phyloP scores from a whole-genome alignment of 2,329 filamentous ascomycete species.

The Diaporthe australafricana region DNA sequence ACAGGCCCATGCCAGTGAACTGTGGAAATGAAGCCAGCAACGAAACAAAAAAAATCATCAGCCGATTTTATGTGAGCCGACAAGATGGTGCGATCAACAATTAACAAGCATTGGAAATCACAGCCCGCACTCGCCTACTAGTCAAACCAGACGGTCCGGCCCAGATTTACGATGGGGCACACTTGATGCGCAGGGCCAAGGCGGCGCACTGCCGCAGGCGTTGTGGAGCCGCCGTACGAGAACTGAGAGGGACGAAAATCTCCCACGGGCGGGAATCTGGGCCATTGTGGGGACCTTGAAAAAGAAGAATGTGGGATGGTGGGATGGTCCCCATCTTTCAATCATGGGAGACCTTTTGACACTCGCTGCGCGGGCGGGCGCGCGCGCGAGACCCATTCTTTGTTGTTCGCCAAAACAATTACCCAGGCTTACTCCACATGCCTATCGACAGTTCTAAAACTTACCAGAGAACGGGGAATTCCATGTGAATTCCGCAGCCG shows the following conservation, averaged over 20 bases:
- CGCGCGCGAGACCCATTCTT: slow-evolving; percentile 6
- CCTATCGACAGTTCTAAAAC: slow-evolving; percentile 17
- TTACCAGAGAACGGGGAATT: slow-evolving; percentile 8
- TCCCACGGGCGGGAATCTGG: neutral
- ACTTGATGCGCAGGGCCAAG: neutral
- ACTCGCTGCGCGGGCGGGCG: slow-evolving; percentile 12
- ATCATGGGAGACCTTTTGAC: neutral
- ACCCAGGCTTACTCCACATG: neutral
- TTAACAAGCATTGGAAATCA: slow-evolving; percentile 23
- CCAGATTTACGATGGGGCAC: neutral
- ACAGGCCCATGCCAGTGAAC: no score
- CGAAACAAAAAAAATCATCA: neutral
- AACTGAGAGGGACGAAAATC: neutral
- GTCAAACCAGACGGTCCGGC: neutral
- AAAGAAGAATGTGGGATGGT: neutral
- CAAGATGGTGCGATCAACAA: neutral
- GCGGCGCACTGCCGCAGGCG: neutral
- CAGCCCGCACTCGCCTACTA: neutral
- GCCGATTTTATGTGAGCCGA: neutral
- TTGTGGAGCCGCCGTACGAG: slow-evolving; percentile 6
- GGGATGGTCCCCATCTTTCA: neutral
- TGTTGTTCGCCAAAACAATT: neutral
- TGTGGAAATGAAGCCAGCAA: neutral
- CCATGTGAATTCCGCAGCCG: neutral
- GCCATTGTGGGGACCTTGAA: neutral